phyloP scores from a whole-genome alignment of 2,329 filamentous ascomycete species.

The Botrytis cinerea region DNA sequence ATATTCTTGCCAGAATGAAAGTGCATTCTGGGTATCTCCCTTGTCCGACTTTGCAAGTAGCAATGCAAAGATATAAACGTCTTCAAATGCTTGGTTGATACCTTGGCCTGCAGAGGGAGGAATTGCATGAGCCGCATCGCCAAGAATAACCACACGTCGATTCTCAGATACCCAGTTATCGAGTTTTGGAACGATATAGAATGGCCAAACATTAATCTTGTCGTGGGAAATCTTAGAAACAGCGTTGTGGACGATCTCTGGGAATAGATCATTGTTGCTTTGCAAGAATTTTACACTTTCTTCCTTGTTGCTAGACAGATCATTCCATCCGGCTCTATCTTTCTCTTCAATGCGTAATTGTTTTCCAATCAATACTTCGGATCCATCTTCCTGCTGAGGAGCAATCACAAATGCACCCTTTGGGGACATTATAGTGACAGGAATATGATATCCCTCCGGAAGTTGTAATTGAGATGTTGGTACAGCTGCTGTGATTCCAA shows the following conservation, averaged over 20 bases:
- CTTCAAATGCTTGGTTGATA: constrained; percentile 52
- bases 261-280: constrained; percentile 41
- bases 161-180: constrained; percentile 45
- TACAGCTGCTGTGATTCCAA: constrained; percentile 42
- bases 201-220: constrained; percentile 50
- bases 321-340: constrained; percentile 48
- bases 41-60: constrained; percentile 41
- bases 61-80: constrained; percentile 50
- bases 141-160: constrained; percentile 47
- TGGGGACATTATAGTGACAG: constrained; percentile 30
- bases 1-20: constrained; percentile 50
- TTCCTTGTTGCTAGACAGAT: constrained; percentile 45
- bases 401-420: constrained; percentile 53
- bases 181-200: constrained; percentile 48
- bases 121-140: constrained; percentile 53
- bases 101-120: constrained; percentile 52
- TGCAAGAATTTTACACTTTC: constrained; percentile 43
- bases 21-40: constrained; percentile 37
- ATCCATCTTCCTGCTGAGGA: constrained; percentile 51
- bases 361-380: constrained; percentile 51
- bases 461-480: constrained; percentile 31
- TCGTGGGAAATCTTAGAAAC: constrained; percentile 42
- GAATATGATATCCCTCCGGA: constrained; percentile 30
- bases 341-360: constrained; percentile 46
- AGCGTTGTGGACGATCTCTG: constrained; percentile 45